Conservation (phyloP, 177 flowering plant genomes). For the Vitis hybrid region DNA sequence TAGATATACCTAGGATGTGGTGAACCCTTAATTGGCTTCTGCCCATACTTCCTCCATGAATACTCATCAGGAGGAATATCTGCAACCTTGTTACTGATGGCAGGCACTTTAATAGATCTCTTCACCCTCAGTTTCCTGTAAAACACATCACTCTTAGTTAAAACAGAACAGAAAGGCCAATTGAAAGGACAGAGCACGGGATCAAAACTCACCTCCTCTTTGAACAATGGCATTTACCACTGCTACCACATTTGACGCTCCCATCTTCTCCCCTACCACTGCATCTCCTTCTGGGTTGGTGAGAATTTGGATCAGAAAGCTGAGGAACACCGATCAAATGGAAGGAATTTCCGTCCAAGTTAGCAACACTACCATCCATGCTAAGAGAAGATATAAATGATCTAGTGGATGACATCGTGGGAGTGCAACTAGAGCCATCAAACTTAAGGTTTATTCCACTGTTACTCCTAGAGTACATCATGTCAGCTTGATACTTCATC, state of each 20-base stretch:
- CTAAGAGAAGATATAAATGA: constrained; percentile 96
- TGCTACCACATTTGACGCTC: constrained; percentile 81
- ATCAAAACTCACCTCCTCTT: constrained; percentile 67
- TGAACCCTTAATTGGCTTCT: constrained; percentile 99
- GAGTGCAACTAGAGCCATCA: constrained; percentile 80
- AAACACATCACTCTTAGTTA: constrained; percentile 4
- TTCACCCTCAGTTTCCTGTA: constrained; percentile 87
- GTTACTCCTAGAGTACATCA: constrained; percentile 57
- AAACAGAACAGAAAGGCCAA: background rate
- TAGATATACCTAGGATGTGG: constrained; percentile 85
- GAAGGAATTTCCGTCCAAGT: constrained; percentile 65
- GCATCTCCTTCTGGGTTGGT: constrained; percentile 74
- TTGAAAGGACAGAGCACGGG: too few relatives aligned
- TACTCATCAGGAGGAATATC: constrained; percentile 97
- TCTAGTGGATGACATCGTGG: constrained; percentile 88
- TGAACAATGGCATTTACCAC: constrained; percentile 91
- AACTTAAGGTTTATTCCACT: constrained; percentile 76
- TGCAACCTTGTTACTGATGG: constrained; percentile 93
- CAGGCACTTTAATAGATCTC: constrained; percentile 93
- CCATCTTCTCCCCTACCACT: constrained; percentile 80
- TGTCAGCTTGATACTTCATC: constrained; percentile 68
- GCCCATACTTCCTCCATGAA: constrained; percentile 99
- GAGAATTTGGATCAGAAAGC: constrained; percentile 53
- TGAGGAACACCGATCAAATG: constrained; percentile 62
- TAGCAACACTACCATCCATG: constrained; percentile 91